Percentiles rank a stretch among this genome's conserved stretches.
Conservation (phyloP, 352 stramenopile genomes). For the Globisporangium middletonii region DNA sequence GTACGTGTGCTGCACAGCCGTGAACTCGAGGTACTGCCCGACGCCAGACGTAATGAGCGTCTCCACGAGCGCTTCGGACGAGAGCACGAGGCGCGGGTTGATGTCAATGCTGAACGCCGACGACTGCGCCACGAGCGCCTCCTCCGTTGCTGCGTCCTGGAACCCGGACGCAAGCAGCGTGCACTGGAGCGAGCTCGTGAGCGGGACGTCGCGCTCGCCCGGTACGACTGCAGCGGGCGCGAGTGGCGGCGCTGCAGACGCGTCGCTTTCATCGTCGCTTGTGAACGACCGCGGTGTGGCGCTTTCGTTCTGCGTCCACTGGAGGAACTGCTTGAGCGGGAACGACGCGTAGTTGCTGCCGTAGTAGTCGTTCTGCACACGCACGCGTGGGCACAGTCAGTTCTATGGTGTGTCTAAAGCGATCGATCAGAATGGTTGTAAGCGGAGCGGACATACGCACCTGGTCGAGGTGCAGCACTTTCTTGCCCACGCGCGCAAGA, state of each 20-base stretch:
- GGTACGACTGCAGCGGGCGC: neutral
- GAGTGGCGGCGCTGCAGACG: neutral
- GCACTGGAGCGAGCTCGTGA: slow-evolving; percentile 46
- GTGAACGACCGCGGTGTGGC: slow-evolving; percentile 26
- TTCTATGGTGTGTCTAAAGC: neutral
- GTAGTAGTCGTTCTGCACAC: slow-evolving; percentile 71
- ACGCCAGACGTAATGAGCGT: slow-evolving; percentile 82
- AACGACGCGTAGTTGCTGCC: slow-evolving; percentile 78
- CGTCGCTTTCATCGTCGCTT: slow-evolving; percentile 21
- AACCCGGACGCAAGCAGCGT: slow-evolving; percentile 36
- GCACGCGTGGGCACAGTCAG: neutral
- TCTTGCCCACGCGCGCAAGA: slow-evolving; percentile 59
- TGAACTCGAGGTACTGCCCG: slow-evolving; percentile 86
- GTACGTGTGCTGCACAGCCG: slow-evolving; percentile 77
- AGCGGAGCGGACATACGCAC: slow-evolving; percentile 14
- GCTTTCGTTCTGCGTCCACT: slow-evolving; percentile 49
- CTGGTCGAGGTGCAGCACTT: slow-evolving; percentile 75
- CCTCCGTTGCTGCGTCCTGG: slow-evolving; percentile 24
- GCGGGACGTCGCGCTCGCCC: slow-evolving; percentile 19
- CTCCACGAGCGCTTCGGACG: slow-evolving; percentile 73
- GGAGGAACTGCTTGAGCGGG: slow-evolving; percentile 44
- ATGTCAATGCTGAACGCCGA: slow-evolving; percentile 69
- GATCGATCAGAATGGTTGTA: too few relatives aligned
- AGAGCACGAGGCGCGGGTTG: slow-evolving; percentile 77
- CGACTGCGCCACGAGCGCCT: slow-evolving; percentile 38